These are phyloP conservation scores for Laburnicola sp. DNA, from an alignment of 2,329 filamentous ascomycete species.

Conservation along the genomic window DNA sequence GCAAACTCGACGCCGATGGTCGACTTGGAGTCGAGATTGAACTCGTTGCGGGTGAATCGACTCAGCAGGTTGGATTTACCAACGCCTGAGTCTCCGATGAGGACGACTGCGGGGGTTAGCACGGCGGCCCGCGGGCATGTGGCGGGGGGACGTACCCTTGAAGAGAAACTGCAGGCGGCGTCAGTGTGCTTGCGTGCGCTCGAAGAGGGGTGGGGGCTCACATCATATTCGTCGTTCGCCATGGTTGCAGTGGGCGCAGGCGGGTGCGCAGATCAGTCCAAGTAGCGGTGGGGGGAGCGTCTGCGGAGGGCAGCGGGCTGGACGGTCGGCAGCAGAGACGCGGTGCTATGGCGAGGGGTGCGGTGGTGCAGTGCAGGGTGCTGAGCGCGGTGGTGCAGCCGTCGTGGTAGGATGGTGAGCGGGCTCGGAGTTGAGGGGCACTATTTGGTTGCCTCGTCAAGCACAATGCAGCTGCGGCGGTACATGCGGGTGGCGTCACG, in stretches of 20 bases:
- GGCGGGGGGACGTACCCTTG: constrained; percentile 69
- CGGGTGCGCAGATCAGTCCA: constrained; percentile 8
- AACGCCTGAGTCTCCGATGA: constrained; percentile 99
- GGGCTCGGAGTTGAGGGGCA: constrained; percentile 11
- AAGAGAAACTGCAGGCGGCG: constrained; percentile 79
- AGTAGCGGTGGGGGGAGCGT: constrained; percentile 16
- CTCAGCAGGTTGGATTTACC: constrained; percentile 99
- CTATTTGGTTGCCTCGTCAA: constrained; percentile 29
- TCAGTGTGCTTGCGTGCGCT: constrained; percentile 21
- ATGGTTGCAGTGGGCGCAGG: constrained; percentile 57
- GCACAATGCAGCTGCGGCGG: background rate
- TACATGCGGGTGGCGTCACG: too few species aligned
- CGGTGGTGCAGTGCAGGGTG: background rate
- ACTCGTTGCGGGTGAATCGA: constrained; percentile 99
- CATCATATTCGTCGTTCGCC: constrained; percentile 99
- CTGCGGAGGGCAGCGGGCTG: constrained; percentile 4
- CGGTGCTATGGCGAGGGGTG: background rate
- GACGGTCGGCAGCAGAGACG: background rate
- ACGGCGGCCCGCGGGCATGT: constrained; percentile 17
- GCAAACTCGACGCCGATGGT: constrained; percentile 99
- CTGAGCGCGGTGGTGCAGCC: background rate
- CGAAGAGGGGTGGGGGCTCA: constrained; percentile 56
- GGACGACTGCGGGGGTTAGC: constrained; percentile 69
- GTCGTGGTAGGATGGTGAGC: constrained; percentile 3
- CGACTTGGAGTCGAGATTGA: constrained; percentile 99